Evolutionary conservation across 495 filamentous ascomycete genomes (phyloP).

Genomic region (Jackrogersella minutella): DNA sequence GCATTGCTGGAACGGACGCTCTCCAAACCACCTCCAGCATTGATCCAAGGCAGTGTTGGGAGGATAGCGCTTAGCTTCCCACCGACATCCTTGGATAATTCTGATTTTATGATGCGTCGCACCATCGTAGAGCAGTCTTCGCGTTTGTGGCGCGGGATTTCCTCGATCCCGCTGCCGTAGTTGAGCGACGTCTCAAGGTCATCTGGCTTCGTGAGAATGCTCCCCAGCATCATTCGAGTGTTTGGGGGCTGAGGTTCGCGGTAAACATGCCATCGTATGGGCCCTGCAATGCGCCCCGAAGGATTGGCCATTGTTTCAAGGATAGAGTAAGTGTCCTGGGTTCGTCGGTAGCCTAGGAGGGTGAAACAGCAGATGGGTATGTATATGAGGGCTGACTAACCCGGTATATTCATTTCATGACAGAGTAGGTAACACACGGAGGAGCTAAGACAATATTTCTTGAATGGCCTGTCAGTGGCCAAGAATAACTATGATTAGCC

Average conservation of each 20-base stretch:
- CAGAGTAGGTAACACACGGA: no score
- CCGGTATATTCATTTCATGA: no score
- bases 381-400: no score
- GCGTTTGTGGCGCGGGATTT: not conserved
- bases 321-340: not conserved
- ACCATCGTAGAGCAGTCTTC: conserved; percentile 3
- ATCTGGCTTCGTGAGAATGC: conserved; percentile 8
- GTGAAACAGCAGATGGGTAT: no score
- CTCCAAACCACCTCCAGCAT: not conserved
- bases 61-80: not conserved
- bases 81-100: not conserved
- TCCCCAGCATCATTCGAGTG: not conserved
- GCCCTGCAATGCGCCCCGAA: not conserved
- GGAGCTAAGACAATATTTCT: no score
- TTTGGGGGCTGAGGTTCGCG: conserved; percentile 5
- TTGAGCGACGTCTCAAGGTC: conserved; percentile 8
- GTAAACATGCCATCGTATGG: conserved; percentile 10
- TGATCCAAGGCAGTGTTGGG: not conserved
- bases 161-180: not conserved
- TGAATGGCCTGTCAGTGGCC: no score
- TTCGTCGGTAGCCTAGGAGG: not conserved
- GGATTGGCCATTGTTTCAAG: not conserved
- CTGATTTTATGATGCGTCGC: conserved; percentile 1
- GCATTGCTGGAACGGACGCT: not conserved
- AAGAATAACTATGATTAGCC: no score